Evolutionary conservation across 352 stramenopile species (phyloP).

Genomic region (Phytophthora crassamura): DNA sequence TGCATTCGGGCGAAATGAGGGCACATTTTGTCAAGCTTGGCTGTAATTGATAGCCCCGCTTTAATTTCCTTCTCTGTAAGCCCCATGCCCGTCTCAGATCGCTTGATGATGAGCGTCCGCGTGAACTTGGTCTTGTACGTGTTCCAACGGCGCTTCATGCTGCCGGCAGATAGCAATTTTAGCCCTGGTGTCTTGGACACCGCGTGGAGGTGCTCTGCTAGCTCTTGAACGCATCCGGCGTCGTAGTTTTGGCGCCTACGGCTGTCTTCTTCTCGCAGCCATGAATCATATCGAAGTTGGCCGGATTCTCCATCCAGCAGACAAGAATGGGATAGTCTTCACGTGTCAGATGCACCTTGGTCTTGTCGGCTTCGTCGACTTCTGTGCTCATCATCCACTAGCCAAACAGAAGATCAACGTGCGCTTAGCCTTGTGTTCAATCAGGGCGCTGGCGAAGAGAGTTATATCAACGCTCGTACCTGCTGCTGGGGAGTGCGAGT

Average conservation of each 20-base stretch:
- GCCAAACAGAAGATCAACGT: too few species aligned
- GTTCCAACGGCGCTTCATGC: slow-evolving; percentile 15
- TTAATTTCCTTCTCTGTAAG: slow-evolving; percentile 10
- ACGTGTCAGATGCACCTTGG: slow-evolving; percentile 6
- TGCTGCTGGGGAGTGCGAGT: not conserved
- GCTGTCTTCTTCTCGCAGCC: slow-evolving; percentile 11
- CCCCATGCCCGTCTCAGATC: slow-evolving; percentile 8
- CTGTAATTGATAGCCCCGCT: slow-evolving; percentile 10
- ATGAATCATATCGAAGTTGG: slow-evolving; percentile 5
- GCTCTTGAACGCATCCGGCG: slow-evolving; percentile 5
- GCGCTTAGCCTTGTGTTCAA: too few species aligned
- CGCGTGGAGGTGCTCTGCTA: slow-evolving; percentile 10
- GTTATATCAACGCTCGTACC: slow-evolving; percentile 6
- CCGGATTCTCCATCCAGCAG: slow-evolving; percentile 15
- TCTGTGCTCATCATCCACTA: not conserved
- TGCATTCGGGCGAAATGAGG: slow-evolving; percentile 17
- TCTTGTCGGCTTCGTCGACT: slow-evolving; percentile 3
- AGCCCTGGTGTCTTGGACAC: slow-evolving; percentile 5
- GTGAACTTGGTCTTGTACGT: slow-evolving; percentile 22
- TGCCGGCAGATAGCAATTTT: not conserved
- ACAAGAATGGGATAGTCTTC: slow-evolving; percentile 20
- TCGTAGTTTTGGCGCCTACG: slow-evolving; percentile 8
- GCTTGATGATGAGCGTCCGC: slow-evolving; percentile 8
- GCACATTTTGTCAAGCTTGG: slow-evolving; percentile 12
- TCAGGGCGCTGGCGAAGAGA: not conserved